Percentiles rank a stretch among this genome's conserved stretches.
phyloP scores from a whole-genome alignment of 129 eudicot species.

The Pittosporum tobira region DNA sequence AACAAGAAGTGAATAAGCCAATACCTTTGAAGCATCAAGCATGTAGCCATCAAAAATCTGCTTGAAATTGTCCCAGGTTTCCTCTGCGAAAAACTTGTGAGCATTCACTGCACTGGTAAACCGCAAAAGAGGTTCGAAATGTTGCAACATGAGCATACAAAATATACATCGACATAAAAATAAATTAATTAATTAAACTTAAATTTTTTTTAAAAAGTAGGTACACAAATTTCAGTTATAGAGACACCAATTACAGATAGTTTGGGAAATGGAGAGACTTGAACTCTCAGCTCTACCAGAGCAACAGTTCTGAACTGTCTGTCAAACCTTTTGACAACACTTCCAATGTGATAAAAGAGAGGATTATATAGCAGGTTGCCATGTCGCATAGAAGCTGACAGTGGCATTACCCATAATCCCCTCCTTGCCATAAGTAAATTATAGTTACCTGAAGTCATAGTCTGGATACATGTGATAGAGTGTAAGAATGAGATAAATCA shows the following conservation, averaged over 20 bases:
- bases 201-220: no score
- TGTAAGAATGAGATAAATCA: slow-evolving; percentile 80
- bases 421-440: slow-evolving; percentile 27
- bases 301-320: slow-evolving; percentile 95
- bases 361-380: slow-evolving; percentile 89
- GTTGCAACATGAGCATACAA: slow-evolving; percentile 18
- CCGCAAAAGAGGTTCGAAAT: slow-evolving; percentile 28
- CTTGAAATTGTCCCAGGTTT: slow-evolving; percentile 88
- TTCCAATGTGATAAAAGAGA: slow-evolving; percentile 50
- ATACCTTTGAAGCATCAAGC: slow-evolving; percentile 94
- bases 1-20: not conserved
- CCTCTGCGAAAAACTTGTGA: slow-evolving; percentile 88
- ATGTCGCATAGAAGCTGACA: slow-evolving; percentile 92
- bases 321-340: slow-evolving; percentile 99
- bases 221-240: not conserved
- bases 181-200: no score
- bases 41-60: slow-evolving; percentile 89
- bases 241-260: slow-evolving; percentile 15
- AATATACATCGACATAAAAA: no score
- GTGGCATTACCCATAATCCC: slow-evolving; percentile 94
- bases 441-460: slow-evolving; percentile 86
- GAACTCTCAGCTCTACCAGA: slow-evolving; percentile 97
- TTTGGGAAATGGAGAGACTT: slow-evolving; percentile 99
- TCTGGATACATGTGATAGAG: slow-evolving; percentile 93
- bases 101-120: slow-evolving; percentile 88